Evolutionary conservation across 2,329 filamentous ascomycete genomes (phyloP).

Genomic region (Trichoderma breve): DNA sequence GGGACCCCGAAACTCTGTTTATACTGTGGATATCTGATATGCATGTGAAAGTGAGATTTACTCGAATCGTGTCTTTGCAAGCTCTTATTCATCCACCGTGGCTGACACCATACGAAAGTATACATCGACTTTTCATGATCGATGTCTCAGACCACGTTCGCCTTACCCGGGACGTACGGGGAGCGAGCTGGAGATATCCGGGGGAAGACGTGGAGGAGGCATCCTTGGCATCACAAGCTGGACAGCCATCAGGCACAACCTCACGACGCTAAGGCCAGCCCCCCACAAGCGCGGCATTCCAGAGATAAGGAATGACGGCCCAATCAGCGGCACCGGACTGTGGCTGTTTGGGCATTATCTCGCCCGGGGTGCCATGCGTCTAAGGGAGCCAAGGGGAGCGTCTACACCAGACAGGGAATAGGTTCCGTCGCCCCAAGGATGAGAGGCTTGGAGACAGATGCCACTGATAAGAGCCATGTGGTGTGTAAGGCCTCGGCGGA

Average conservation of each 20-base stretch:
- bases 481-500: slow-evolving; percentile 18
- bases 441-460: slow-evolving; percentile 10
- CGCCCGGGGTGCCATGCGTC: slow-evolving; percentile 16
- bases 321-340: slow-evolving; percentile 26
- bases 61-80: background rate
- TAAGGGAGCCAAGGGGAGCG: background rate
- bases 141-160: background rate
- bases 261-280: slow-evolving; percentile 11
- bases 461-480: slow-evolving; percentile 13
- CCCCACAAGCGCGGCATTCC: slow-evolving; percentile 24
- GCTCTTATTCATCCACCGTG: background rate
- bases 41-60: slow-evolving; percentile 2
- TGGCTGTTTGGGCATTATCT: slow-evolving; percentile 5
- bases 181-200: slow-evolving; percentile 7
- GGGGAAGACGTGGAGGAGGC: background rate
- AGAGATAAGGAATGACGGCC: slow-evolving; percentile 31
- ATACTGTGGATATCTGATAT: background rate
- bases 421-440: background rate
- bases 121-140: background rate
- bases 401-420: slow-evolving; percentile 16
- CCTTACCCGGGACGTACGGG: slow-evolving; percentile 2
- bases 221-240: background rate
- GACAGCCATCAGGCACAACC: slow-evolving; percentile 16
- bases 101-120: background rate
- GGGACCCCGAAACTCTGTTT: background rate